These are phyloP conservation scores for Amanita fuliginea DNA, from an alignment of 768 basidiomycete genomes.

Conservation along the genomic window DNA sequence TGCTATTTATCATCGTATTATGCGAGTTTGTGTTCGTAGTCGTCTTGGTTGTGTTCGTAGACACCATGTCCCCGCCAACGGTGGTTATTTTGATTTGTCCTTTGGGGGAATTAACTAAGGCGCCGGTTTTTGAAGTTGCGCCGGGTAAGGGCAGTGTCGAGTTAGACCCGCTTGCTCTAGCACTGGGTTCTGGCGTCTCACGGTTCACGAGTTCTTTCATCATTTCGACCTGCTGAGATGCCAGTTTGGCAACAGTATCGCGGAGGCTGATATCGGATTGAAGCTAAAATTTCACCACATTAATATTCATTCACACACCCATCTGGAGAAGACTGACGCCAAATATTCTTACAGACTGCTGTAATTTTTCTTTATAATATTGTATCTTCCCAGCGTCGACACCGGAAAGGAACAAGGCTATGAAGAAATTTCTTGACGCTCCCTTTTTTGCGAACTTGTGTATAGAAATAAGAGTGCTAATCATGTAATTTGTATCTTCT, in stretches of 20 bases:
- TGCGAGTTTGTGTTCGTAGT: background rate
- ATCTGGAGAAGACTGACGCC: slow-evolving; percentile 1
- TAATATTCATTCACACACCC: background rate
- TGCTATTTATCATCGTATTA: slow-evolving; percentile 1
- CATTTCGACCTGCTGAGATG: slow-evolving; percentile 4
- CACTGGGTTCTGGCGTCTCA: background rate
- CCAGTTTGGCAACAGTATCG: slow-evolving; percentile 1
- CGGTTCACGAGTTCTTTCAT: background rate
- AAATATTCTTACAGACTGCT: slow-evolving; percentile 3
- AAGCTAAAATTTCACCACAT: background rate
- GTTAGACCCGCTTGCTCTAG: background rate
- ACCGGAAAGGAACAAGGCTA: background rate
- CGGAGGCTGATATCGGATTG: slow-evolving; percentile 6
- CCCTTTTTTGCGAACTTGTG: slow-evolving; percentile 3
- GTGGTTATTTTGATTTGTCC: background rate
- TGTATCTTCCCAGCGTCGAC: slow-evolving; percentile 2
- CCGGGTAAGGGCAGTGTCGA: background rate
- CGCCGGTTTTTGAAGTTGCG: background rate
- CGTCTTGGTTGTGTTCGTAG: background rate
- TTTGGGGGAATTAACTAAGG: background rate
- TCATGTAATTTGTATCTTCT: background rate
- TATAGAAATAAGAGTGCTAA: background rate
- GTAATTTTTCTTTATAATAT: slow-evolving; percentile 2
- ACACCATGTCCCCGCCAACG: background rate
- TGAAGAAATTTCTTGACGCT: background rate